Conservation (phyloP, 2,329 filamentous ascomycete genomes). For the Aspergillus ruber region DNA sequence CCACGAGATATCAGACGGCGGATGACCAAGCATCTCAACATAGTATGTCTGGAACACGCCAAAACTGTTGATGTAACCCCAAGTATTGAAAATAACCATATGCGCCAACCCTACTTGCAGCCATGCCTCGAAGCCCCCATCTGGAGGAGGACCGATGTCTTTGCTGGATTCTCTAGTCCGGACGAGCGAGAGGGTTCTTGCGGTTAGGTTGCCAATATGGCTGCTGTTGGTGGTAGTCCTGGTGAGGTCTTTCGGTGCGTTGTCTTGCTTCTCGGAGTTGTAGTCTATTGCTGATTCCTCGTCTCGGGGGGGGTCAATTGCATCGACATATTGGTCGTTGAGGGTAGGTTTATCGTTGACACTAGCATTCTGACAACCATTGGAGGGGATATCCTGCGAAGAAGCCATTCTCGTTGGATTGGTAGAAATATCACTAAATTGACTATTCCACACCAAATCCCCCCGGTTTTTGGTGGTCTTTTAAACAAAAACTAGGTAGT, state of each 20-base stretch:
- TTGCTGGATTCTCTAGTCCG: conserved; percentile 32
- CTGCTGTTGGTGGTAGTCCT: conserved; percentile 20
- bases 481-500: no score
- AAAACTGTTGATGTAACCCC: conserved; percentile 50
- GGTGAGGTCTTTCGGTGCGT: conserved; percentile 12
- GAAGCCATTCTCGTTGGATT: background rate
- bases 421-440: background rate
- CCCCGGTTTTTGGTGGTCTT: no score
- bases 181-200: conserved; percentile 29
- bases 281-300: conserved; percentile 15
- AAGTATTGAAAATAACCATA: conserved; percentile 53
- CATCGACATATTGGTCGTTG: conserved; percentile 4
- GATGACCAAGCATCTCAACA: conserved; percentile 31
- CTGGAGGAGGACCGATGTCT: conserved; percentile 35
- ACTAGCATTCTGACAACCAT: background rate
- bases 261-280: conserved; percentile 3
- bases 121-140: conserved; percentile 53
- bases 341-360: background rate
- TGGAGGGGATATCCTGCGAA: background rate
- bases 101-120: conserved; percentile 48
- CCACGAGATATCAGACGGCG: conserved; percentile 48
- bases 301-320: conserved; percentile 6
- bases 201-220: conserved; percentile 14
- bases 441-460: no score
- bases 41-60: conserved; percentile 54